Percentiles rank a stretch among this genome's conserved stretches.
Evolutionary conservation across 106 monocot species (phyloP).

Genomic region (Dendrobium nobile): DNA sequence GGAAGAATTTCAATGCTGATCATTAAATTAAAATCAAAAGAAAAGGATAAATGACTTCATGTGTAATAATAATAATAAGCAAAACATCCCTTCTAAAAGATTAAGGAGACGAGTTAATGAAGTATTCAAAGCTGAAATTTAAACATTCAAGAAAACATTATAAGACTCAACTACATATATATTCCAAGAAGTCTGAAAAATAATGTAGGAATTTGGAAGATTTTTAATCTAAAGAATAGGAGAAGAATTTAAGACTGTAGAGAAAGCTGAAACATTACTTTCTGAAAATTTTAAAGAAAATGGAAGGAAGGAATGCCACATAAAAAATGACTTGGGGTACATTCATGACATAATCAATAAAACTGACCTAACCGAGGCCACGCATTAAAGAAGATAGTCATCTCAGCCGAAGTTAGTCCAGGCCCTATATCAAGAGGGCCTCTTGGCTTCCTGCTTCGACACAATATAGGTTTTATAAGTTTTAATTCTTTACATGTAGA

Average conservation of each 20-base stretch:
- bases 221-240: constrained; percentile 8
- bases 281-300: constrained; percentile 20
- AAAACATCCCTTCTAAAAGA: constrained; percentile 1
- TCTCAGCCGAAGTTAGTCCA: constrained; percentile 84
- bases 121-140: constrained; percentile 8
- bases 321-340: constrained; percentile 27
- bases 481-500: constrained; percentile 36
- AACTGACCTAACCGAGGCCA: constrained; percentile 94
- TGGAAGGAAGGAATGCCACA: constrained; percentile 3
- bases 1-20: not conserved
- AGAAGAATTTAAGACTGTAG: constrained; percentile 5
- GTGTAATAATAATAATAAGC: not conserved
- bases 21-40: not conserved
- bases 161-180: not conserved
- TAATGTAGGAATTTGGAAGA: not conserved
- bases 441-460: constrained; percentile 64
- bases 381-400: constrained; percentile 61
- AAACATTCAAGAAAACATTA: constrained; percentile 8
- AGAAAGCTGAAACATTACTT: constrained; percentile 19
- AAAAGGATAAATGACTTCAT: not conserved
- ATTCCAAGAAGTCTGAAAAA: constrained; percentile 9
- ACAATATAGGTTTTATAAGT: constrained; percentile 64
- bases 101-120: not conserved
- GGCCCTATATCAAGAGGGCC: constrained; percentile 54
- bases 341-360: constrained; percentile 68